These are phyloP conservation scores for Amylostereum areolatum DNA, from an alignment of 1,284 basidiomycete genomes.

Conservation along the genomic window DNA sequence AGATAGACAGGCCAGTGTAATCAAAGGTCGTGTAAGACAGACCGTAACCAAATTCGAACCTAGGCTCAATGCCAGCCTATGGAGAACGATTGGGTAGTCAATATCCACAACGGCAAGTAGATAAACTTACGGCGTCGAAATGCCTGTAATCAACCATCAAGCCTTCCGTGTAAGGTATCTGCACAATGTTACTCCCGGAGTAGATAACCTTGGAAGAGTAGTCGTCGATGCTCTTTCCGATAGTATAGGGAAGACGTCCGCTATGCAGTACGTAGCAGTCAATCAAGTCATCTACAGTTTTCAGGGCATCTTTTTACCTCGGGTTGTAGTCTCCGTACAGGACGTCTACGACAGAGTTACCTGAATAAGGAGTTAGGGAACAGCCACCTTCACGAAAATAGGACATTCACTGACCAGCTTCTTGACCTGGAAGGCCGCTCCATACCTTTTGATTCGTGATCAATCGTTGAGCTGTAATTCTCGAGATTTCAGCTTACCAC, in stretches of 20 bases:
- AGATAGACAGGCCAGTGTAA: conserved; percentile 39
- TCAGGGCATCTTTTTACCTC: conserved; percentile 28
- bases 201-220: conserved; percentile 45
- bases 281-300: conserved; percentile 29
- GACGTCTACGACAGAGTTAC: conserved; percentile 57
- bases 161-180: conserved; percentile 43
- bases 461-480: background rate
- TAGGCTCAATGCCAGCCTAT: conserved; percentile 44
- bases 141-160: conserved; percentile 61
- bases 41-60: conserved; percentile 61
- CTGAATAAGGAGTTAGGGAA: conserved; percentile 31
- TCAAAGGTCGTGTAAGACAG: conserved; percentile 53
- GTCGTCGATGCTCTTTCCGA: conserved; percentile 51
- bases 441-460: conserved; percentile 29
- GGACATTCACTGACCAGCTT: conserved; percentile 41
- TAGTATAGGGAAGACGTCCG: conserved; percentile 51
- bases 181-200: conserved; percentile 24
- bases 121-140: conserved; percentile 41
- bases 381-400: too few species aligned
- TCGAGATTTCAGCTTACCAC: conserved; percentile 26
- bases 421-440: conserved; percentile 65
- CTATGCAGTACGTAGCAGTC: conserved; percentile 14
- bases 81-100: conserved; percentile 22
- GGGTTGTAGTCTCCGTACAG: conserved; percentile 63
- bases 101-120: background rate